Percentiles rank a stretch among this genome's conserved stretches.
These are phyloP conservation scores for Podospora pseudoanserina DNA, from an alignment of 495 filamentous ascomycete genomes.

Conservation along the genomic window DNA sequence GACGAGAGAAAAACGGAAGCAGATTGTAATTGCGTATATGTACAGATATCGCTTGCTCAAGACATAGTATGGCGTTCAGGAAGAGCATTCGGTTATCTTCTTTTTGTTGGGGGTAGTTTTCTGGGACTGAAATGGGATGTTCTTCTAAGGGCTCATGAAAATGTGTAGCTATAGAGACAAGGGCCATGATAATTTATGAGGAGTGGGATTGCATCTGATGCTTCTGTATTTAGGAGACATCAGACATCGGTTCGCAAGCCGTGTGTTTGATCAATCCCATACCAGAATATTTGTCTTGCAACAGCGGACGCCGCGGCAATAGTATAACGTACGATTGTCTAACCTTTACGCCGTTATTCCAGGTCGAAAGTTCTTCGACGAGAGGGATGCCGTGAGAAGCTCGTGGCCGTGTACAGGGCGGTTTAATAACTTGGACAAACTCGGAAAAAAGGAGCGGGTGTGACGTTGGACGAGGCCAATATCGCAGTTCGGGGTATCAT, in stretches of 20 bases:
- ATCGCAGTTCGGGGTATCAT: too few species aligned
- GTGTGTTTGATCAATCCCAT: too few species aligned
- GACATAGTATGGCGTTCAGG: neutral
- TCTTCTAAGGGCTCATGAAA: neutral
- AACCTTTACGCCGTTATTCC: too few species aligned
- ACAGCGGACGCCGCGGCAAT: too few species aligned
- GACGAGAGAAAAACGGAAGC: neutral
- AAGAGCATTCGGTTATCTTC: neutral
- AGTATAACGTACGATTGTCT: too few species aligned
- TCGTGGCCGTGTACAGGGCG: too few species aligned
- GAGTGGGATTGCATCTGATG: neutral
- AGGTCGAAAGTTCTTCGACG: too few species aligned
- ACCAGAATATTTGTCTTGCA: too few species aligned
- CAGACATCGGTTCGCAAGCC: neutral
- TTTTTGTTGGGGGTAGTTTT: neutral
- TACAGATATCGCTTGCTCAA: neutral
- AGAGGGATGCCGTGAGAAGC: too few species aligned
- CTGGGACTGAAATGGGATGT: neutral
- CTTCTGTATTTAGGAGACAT: neutral
- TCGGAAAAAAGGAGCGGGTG: too few species aligned
- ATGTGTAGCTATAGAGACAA: neutral
- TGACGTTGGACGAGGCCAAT: too few species aligned
- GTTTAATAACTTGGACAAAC: too few species aligned
- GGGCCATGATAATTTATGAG: neutral
- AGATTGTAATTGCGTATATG: neutral